Conservation (phyloP, 2,329 filamentous ascomycete genomes). For the Fusarium proliferatum region DNA sequence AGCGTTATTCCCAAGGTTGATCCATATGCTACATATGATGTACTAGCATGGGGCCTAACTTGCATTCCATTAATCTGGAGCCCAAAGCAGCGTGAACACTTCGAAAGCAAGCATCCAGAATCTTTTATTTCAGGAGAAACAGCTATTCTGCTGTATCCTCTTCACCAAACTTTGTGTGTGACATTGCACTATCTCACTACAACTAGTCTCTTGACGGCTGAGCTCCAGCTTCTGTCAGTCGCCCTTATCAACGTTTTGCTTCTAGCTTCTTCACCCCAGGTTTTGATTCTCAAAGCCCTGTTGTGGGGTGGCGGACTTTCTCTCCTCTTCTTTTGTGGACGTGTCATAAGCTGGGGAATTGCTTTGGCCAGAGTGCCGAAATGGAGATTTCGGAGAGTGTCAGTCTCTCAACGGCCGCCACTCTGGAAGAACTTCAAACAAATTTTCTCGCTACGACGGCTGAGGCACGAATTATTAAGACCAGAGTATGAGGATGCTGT, state of each 20-base stretch:
- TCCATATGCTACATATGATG: conserved; percentile 67
- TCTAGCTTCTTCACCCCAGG: conserved; percentile 83
- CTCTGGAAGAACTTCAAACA: conserved; percentile 55
- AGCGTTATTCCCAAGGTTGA: conserved; percentile 75
- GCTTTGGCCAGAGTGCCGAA: conserved; percentile 87
- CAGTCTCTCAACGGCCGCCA: conserved; percentile 50
- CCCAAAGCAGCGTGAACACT: conserved; percentile 22
- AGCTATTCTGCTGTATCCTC: conserved; percentile 77
- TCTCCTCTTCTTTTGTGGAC: conserved; percentile 77
- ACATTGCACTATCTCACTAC: conserved; percentile 85
- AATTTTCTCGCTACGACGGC: conserved; percentile 58
- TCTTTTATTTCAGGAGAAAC: conserved; percentile 64
- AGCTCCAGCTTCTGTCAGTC: conserved; percentile 87
- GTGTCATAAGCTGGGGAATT: conserved; percentile 85
- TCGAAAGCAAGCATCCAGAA: conserved; percentile 50
- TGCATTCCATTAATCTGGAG: conserved; percentile 70
- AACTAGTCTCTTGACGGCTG: conserved; percentile 86
- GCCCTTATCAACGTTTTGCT: conserved; percentile 84
- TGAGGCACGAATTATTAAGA: conserved; percentile 55
- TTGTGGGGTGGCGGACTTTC: conserved; percentile 86
- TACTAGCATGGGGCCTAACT: conserved; percentile 83
- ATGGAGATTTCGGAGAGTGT: conserved; percentile 81
- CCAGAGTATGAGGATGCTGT: conserved; percentile 47
- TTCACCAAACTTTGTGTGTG: conserved; percentile 81
- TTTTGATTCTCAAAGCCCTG: conserved; percentile 84